phyloP scores from a whole-genome alignment of 2,329 filamentous ascomycete species.

The Zalaria obscura region DNA sequence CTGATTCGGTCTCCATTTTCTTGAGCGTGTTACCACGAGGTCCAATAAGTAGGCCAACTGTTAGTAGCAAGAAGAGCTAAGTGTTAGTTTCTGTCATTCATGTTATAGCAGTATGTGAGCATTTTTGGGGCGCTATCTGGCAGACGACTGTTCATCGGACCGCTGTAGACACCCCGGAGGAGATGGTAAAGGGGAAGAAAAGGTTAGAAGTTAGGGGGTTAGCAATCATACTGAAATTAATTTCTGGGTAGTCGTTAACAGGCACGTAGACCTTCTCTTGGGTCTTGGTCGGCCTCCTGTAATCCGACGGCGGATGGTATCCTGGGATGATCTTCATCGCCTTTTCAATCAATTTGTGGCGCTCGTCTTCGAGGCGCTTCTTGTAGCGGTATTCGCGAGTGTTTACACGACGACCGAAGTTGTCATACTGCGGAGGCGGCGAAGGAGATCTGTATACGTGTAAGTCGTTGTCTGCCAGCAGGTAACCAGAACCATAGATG shows the following conservation, averaged over 20 bases:
- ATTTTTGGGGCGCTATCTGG: neutral
- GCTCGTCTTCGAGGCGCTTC: constrained; percentile 95
- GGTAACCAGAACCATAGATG: constrained; percentile 6
- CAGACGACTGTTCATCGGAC: constrained; percentile 2
- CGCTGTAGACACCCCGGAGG: constrained; percentile 1
- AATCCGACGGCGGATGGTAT: constrained; percentile 97
- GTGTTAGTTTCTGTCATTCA: constrained; percentile 58
- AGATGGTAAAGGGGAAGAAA: constrained; percentile 22
- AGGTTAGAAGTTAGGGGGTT: constrained; percentile 53
- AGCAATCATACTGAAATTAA: constrained; percentile 99
- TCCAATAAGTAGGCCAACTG: constrained; percentile 99
- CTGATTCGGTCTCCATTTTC: constrained; percentile 97
- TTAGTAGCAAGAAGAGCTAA: constrained; percentile 67
- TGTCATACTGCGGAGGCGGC: constrained; percentile 93
- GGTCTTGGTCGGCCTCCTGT: constrained; percentile 97
- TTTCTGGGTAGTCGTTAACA: constrained; percentile 99
- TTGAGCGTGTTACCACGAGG: constrained; percentile 99
- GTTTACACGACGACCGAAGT: constrained; percentile 98
- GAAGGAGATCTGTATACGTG: constrained; percentile 63
- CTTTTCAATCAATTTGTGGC: constrained; percentile 96
- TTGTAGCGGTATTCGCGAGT: constrained; percentile 97
- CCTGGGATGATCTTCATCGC: constrained; percentile 99
- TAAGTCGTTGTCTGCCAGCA: neutral
- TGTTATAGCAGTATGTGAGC: too few species aligned
- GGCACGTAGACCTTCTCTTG: constrained; percentile 99